Evolutionary conservation across 371 early-diverging fungal genomes (phyloP).

Genomic region (Saksenaea vasiformis): DNA sequence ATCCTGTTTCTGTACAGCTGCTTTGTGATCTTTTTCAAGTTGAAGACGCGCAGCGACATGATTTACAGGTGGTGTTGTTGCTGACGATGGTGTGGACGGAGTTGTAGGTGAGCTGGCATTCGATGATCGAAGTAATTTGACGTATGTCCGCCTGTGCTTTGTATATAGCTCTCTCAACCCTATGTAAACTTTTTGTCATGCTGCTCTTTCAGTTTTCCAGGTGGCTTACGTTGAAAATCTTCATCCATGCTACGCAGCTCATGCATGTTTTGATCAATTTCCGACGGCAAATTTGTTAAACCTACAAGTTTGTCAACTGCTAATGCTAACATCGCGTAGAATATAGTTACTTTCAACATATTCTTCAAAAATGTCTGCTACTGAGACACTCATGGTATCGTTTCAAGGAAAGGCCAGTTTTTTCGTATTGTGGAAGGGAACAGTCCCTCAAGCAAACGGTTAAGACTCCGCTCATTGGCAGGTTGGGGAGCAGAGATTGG

Average conservation of each 20-base stretch:
- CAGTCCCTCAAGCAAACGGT: no score
- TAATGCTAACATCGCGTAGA: background rate
- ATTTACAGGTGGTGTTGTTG: slow-evolving; percentile 2
- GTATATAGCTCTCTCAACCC: slow-evolving; percentile 25
- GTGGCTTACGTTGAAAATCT: slow-evolving; percentile 30
- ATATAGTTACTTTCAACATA: slow-evolving; percentile 34
- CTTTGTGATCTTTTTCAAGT: slow-evolving; percentile 32
- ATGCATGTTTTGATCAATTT: slow-evolving; percentile 43
- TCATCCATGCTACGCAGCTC: slow-evolving; percentile 41
- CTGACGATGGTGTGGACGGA: background rate
- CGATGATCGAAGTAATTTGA: slow-evolving; percentile 15
- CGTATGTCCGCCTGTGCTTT: slow-evolving; percentile 21
- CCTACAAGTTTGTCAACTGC: slow-evolving; percentile 11
- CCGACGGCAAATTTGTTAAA: slow-evolving; percentile 38
- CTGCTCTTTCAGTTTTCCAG: background rate
- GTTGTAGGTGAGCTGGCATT: background rate
- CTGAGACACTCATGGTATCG: slow-evolving; percentile 28
- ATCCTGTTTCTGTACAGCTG: slow-evolving; percentile 38
- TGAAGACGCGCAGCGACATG: slow-evolving; percentile 15
- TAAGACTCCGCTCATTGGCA: no score
- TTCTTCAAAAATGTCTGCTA: slow-evolving; percentile 37
- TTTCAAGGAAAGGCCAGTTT: background rate
- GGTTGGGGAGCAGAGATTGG: no score
- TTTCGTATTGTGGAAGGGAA: background rate
- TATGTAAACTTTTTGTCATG: slow-evolving; percentile 4